These are phyloP conservation scores for Metschnikowia lochheadii DNA, from an alignment of 805 yeast genomes.

Conservation along the genomic window DNA sequence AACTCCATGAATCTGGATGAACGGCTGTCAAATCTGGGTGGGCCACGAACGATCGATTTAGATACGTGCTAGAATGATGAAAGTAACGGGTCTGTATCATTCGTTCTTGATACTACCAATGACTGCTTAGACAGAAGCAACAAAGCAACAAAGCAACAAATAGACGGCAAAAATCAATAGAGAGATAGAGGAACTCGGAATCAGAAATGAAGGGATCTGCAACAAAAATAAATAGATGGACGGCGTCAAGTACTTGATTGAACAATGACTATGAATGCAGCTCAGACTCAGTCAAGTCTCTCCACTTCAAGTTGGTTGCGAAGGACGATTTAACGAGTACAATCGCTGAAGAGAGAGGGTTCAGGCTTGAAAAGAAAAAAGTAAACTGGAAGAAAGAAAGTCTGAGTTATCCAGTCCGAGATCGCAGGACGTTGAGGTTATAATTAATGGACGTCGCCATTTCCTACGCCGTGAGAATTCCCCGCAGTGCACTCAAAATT, in stretches of 20 bases:
- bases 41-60: neutral
- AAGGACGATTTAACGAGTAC: neutral
- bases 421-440: neutral
- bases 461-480: neutral
- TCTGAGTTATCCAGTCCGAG: neutral
- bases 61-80: neutral
- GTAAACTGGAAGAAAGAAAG: neutral
- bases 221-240: neutral
- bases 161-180: neutral
- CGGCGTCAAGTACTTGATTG: neutral
- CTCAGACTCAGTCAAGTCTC: neutral
- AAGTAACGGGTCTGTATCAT: neutral
- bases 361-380: neutral
- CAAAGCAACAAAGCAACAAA: too few relatives aligned
- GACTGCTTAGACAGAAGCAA: neutral
- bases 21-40: neutral
- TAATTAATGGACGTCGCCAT: neutral
- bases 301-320: neutral
- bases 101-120: neutral
- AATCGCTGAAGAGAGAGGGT: neutral
- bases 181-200: too few relatives aligned
- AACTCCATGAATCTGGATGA: neutral
- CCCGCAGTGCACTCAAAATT: conserved; percentile 6
- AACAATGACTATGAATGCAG: neutral
- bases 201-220: neutral